Conservation (phyloP, 2,329 filamentous ascomycete genomes). For the Neopestalotiopsis sp. region DNA sequence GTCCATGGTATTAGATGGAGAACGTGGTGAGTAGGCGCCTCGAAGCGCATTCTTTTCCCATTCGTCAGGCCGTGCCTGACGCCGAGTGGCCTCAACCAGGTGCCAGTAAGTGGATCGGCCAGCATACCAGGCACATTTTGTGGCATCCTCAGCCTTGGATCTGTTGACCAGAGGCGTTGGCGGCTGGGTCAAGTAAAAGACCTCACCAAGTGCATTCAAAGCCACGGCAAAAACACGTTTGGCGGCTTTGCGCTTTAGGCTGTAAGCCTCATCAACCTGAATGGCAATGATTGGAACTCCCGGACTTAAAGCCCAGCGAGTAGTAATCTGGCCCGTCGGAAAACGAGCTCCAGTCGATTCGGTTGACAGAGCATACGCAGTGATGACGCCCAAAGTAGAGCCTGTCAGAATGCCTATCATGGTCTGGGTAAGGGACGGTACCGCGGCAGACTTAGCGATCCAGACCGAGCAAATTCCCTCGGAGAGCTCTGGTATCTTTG, state of each 20-base stretch:
- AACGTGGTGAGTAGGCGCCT: slow-evolving; percentile 81
- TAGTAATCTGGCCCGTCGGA: slow-evolving; percentile 78
- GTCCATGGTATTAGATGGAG: slow-evolving; percentile 75
- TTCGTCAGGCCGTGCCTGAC: slow-evolving; percentile 73
- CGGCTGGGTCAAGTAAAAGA: slow-evolving; percentile 81
- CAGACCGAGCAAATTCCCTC: slow-evolving; percentile 82
- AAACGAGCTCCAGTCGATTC: slow-evolving; percentile 65
- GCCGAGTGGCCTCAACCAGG: slow-evolving; percentile 77
- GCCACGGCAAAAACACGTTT: slow-evolving; percentile 87
- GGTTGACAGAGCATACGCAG: slow-evolving; percentile 77
- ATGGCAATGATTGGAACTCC: slow-evolving; percentile 90
- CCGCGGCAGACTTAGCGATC: slow-evolving; percentile 82
- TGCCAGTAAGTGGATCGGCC: slow-evolving; percentile 84
- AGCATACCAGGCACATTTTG: slow-evolving; percentile 78
- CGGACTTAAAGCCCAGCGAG: slow-evolving; percentile 88
- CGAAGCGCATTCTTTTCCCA: slow-evolving; percentile 71
- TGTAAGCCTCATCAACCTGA: slow-evolving; percentile 84
- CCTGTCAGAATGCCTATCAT: slow-evolving; percentile 83
- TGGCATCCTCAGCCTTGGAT: slow-evolving; percentile 57
- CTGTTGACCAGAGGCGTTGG: slow-evolving; percentile 62
- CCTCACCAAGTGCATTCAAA: slow-evolving; percentile 91
- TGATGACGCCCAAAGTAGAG: slow-evolving; percentile 82
- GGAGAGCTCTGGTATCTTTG: slow-evolving; percentile 70
- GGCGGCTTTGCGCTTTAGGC: slow-evolving; percentile 68
- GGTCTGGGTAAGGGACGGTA: slow-evolving; percentile 76